These are phyloP conservation scores for Bassia scoparia DNA, from an alignment of 148 eudicot species.

Conservation along the genomic window DNA sequence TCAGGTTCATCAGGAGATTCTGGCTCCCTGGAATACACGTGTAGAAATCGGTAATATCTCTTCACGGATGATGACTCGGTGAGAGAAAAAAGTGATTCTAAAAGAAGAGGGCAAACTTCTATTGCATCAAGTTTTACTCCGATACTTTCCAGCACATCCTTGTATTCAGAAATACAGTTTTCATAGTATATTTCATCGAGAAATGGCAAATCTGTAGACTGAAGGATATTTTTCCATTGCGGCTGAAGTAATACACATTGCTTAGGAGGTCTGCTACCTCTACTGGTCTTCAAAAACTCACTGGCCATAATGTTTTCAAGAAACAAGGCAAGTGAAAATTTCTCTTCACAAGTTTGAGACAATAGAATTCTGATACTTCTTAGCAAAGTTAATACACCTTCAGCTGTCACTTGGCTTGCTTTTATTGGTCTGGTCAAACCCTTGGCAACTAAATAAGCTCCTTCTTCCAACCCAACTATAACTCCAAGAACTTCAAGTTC, in stretches of 20 bases:
- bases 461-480: slow-evolving; percentile 11
- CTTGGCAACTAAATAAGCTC: neutral
- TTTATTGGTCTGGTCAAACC: slow-evolving; percentile 15
- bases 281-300: slow-evolving; percentile 15
- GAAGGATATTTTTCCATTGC: slow-evolving; percentile 13
- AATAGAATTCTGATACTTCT: neutral
- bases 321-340: neutral
- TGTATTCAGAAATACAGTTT: neutral
- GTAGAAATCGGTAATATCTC: slow-evolving; percentile 1
- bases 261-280: slow-evolving; percentile 1
- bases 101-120: slow-evolving; percentile 8
- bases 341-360: slow-evolving; percentile 3
- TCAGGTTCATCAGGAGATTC: neutral
- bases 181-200: slow-evolving; percentile 17
- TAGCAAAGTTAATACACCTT: slow-evolving; percentile 13
- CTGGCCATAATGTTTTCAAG: neutral
- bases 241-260: slow-evolving; percentile 9
- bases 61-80: slow-evolving; percentile 7
- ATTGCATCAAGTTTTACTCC: slow-evolving; percentile 11
- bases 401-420: neutral
- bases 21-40: neutral
- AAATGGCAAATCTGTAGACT: slow-evolving; percentile 4
- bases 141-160: neutral
- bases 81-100: slow-evolving; percentile 7
- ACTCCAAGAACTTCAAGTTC: slow-evolving; percentile 17